Conservation (phyloP, 257 asterid genomes). For the Linderniella brevidens region DNA sequence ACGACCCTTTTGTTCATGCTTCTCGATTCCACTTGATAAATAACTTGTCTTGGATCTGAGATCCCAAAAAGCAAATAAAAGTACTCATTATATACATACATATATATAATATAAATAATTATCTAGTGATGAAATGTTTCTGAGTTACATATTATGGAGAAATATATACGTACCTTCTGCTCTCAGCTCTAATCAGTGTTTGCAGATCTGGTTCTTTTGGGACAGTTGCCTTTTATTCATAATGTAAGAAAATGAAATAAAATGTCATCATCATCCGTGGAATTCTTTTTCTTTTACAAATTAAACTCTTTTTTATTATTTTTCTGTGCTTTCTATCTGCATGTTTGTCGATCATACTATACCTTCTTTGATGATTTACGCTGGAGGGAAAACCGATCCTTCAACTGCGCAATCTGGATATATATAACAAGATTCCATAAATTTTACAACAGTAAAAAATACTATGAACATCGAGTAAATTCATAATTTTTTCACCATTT, state of each 20-base stretch:
- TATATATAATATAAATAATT: neutral
- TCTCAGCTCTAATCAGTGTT: conserved; percentile 54
- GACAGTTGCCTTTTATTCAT: conserved; percentile 34
- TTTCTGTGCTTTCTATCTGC: neutral
- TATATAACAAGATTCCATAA: no score
- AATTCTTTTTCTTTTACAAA: no score
- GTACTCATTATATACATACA: no score
- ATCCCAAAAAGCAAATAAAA: no score
- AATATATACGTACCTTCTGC: conserved; percentile 27
- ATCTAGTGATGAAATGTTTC: conserved; percentile 4
- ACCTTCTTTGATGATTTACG: conserved; percentile 67
- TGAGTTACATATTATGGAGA: neutral
- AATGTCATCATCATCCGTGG: neutral
- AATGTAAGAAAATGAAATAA: conserved; percentile 11
- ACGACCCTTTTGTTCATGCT: no score
- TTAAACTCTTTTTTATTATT: no score
- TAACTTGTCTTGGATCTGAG: no score
- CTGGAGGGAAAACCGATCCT: conserved; percentile 33
- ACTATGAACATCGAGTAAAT: no score
- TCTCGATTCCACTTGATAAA: no score
- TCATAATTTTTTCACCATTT: conserved; percentile 25
- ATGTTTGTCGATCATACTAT: conserved; percentile 2
- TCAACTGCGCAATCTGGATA: conserved; percentile 47
- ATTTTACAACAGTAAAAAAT: no score
- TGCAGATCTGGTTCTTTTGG: conserved; percentile 71